Conservation (phyloP, 306 rosid species). For the Coriaria nepalensis region DNA sequence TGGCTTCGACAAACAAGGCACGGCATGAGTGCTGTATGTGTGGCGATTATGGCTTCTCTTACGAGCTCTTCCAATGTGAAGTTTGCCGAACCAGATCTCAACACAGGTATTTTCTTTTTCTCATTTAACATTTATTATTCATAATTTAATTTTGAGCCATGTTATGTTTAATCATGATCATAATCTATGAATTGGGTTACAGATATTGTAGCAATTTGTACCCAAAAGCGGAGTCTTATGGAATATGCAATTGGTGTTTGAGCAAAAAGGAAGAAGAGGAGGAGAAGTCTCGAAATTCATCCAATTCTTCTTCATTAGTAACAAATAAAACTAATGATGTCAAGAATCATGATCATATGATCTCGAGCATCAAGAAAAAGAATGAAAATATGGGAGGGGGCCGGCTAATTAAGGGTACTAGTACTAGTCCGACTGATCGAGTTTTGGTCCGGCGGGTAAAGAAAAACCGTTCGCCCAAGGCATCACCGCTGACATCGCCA, state of each 20-base stretch:
- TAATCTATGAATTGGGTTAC: background rate
- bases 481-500: slow-evolving; percentile 15
- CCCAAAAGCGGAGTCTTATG: slow-evolving; percentile 40
- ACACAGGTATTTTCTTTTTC: slow-evolving; percentile 47
- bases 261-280: slow-evolving; percentile 38
- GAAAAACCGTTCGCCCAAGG: slow-evolving; percentile 41
- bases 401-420: too few species aligned
- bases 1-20: slow-evolving; percentile 9
- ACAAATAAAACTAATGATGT: slow-evolving; percentile 13
- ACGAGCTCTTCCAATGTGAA: slow-evolving; percentile 72
- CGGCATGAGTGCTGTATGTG: slow-evolving; percentile 89
- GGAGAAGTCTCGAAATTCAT: slow-evolving; percentile 54
- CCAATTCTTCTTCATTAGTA: slow-evolving; percentile 50
- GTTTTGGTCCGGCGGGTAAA: slow-evolving; percentile 25
- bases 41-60: slow-evolving; percentile 82
- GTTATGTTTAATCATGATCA: background rate
- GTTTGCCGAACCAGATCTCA: slow-evolving; percentile 92
- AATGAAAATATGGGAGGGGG: background rate
- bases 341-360: too few species aligned
- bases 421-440: too few species aligned
- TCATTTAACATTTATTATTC: background rate
- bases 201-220: slow-evolving; percentile 86
- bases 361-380: slow-evolving; percentile 12
- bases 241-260: slow-evolving; percentile 87
- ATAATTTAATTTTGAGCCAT: background rate